Conservation (phyloP, 2,329 filamentous ascomycete species). For the Colletotrichum lini region DNA sequence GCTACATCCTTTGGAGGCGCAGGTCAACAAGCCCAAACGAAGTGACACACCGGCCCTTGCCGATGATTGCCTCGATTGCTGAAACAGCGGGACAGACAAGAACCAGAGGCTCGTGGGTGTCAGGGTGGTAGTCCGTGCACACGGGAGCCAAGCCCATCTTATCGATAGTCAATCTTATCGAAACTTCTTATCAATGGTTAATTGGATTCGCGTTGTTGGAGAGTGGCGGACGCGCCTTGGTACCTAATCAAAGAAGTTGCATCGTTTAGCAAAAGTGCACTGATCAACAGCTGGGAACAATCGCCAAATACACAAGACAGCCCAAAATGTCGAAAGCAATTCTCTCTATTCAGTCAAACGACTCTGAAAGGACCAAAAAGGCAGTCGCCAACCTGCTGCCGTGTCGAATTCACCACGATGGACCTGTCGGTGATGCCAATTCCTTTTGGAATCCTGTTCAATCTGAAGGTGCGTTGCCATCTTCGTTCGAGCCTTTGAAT, state of each 20-base stretch:
- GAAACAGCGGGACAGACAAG: slow-evolving; percentile 21
- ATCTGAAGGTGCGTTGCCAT: slow-evolving; percentile 57
- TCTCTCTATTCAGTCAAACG: slow-evolving; percentile 54
- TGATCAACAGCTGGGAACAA: background rate
- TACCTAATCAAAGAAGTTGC: background rate
- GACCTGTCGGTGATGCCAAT: slow-evolving; percentile 73
- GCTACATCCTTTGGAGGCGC: background rate
- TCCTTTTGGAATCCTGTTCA: slow-evolving; percentile 79
- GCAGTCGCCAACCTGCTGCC: slow-evolving; percentile 81
- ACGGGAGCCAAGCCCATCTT: slow-evolving; percentile 22
- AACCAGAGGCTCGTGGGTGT: background rate
- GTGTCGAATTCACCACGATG: slow-evolving; percentile 84
- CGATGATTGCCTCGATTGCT: slow-evolving; percentile 16
- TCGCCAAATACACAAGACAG: background rate
- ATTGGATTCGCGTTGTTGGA: slow-evolving; percentile 14
- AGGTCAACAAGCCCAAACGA: background rate
- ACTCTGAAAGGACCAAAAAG: slow-evolving; percentile 48
- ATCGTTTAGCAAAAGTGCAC: background rate
- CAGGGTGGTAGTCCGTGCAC: slow-evolving; percentile 15
- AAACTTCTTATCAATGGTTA: slow-evolving; percentile 26
- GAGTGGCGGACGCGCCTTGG: slow-evolving; percentile 24
- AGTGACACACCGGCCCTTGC: slow-evolving; percentile 15
- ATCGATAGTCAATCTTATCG: slow-evolving; percentile 36
- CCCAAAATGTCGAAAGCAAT: slow-evolving; percentile 59
- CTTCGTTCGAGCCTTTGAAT: background rate